A percentile compares a stretch with the other conserved stretches of the same genome.
Evolutionary conservation across 345 rosid species (phyloP).

Genomic region (Syzygium jambos): DNA sequence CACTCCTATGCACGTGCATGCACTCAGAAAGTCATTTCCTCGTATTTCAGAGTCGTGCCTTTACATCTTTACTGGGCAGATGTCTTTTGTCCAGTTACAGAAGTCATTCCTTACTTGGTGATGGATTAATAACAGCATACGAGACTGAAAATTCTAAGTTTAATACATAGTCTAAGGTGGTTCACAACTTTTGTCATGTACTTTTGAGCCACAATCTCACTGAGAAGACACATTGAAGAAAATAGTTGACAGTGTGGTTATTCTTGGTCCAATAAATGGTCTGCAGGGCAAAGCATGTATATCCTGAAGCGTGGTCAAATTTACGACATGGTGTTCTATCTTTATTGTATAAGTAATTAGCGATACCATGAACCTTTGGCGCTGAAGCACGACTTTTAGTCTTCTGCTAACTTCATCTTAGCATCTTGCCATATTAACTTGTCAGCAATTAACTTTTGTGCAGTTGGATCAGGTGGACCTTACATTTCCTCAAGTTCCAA

Average conservation of each 20-base stretch:
- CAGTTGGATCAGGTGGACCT: conserved; percentile 63
- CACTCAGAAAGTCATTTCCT: background rate
- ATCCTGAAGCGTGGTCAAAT: background rate
- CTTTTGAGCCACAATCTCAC: background rate
- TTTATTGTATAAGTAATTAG: background rate
- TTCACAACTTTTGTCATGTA: background rate
- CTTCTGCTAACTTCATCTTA: background rate
- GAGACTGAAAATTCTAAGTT: background rate
- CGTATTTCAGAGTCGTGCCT: background rate
- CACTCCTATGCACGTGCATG: background rate
- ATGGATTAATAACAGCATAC: background rate
- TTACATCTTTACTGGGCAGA: background rate
- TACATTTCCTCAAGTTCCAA: conserved; percentile 48
- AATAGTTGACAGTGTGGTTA: background rate
- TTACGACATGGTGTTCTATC: background rate
- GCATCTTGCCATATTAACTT: background rate
- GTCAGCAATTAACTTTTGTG: conserved; percentile 7
- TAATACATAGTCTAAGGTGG: background rate
- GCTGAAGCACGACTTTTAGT: background rate
- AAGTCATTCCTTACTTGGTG: background rate
- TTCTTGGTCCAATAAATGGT: background rate
- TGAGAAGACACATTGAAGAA: background rate
- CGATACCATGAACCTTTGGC: background rate
- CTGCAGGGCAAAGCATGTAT: background rate
- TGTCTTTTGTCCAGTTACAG: background rate